Evolutionary conservation across 2,329 filamentous ascomycete species (phyloP).

Genomic region (Aureobasidium pullulans): DNA sequence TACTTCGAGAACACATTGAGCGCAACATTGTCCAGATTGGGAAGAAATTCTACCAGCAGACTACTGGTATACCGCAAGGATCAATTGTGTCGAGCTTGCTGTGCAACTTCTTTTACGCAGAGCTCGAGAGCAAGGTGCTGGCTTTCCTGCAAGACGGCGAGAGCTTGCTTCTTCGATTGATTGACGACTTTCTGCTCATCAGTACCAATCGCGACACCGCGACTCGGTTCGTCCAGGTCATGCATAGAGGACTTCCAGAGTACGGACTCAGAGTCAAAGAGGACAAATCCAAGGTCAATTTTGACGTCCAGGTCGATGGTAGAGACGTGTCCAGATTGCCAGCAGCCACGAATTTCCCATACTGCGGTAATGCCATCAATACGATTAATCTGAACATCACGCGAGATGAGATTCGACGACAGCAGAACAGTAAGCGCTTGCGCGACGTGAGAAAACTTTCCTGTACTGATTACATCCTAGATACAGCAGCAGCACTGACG

Average conservation of each 20-base stretch:
- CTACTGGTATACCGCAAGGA: conserved; percentile 83
- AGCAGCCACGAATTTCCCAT: conserved; percentile 59
- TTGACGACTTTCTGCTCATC: conserved; percentile 90
- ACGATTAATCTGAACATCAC: conserved; percentile 65
- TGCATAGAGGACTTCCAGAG: conserved; percentile 69
- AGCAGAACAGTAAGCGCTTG: conserved; percentile 42
- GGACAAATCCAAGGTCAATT: conserved; percentile 78
- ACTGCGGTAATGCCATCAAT: conserved; percentile 77
- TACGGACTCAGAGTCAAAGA: conserved; percentile 76
- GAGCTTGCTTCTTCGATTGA: conserved; percentile 68
- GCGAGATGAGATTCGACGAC: conserved; percentile 55
- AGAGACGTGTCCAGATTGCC: conserved; percentile 42
- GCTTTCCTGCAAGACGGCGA: conserved; percentile 50
- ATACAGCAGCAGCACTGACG: conserved; percentile 64
- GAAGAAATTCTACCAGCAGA: conserved; percentile 82
- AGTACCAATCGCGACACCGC: conserved; percentile 64
- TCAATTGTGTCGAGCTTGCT: conserved; percentile 79
- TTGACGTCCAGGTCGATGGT: conserved; percentile 55
- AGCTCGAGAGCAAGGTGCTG: conserved; percentile 66
- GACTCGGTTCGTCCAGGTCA: conserved; percentile 62
- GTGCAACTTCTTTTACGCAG: conserved; percentile 94
- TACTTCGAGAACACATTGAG: conserved; percentile 73
- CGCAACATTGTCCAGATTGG: conserved; percentile 82
- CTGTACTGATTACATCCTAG: conserved; percentile 22
- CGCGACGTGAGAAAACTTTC: conserved; percentile 2